These are phyloP conservation scores for Sporobolomyces pararoseus DNA, from an alignment of 768 basidiomycete species.

Conservation along the genomic window DNA sequence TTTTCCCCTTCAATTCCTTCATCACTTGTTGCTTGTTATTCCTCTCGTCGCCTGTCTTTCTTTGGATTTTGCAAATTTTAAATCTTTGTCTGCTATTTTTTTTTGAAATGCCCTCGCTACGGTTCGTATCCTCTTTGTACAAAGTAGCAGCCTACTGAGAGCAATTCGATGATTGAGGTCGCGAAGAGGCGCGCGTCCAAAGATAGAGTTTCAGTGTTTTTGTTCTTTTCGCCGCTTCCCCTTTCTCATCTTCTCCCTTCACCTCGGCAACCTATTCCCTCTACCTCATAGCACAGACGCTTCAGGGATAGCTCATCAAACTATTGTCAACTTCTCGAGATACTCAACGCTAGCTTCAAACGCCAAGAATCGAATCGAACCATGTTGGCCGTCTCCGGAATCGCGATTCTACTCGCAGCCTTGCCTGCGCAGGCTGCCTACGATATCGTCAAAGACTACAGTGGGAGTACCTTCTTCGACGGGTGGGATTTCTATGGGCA, in stretches of 20 bases:
- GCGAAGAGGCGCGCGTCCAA: not conserved
- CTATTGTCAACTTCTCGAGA: too few species aligned
- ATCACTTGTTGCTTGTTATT: not conserved
- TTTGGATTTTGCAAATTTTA: not conserved
- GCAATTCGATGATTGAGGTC: too few species aligned
- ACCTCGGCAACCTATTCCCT: too few species aligned
- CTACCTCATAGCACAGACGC: too few species aligned
- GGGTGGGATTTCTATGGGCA: constrained; percentile 30
- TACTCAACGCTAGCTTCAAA: not conserved
- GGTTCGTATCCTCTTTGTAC: too few species aligned
- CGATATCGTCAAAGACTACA: constrained; percentile 6
- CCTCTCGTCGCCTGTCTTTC: not conserved
- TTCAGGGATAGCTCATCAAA: too few species aligned
- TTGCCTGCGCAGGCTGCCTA: constrained; percentile 12
- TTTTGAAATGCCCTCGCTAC: too few species aligned
- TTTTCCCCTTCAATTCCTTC: not conserved
- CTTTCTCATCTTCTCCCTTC: not conserved
- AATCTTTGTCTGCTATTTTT: not conserved
- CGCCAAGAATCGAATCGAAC: too few species aligned
- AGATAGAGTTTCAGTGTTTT: not conserved
- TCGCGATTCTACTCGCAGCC: not conserved
- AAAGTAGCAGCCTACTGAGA: too few species aligned
- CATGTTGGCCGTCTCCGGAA: not conserved
- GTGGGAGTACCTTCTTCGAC: constrained; percentile 10
- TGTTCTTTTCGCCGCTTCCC: not conserved